Evolutionary conservation across 139 green algal species (phyloP).

Genomic region (Chlamydomonas applanata): DNA sequence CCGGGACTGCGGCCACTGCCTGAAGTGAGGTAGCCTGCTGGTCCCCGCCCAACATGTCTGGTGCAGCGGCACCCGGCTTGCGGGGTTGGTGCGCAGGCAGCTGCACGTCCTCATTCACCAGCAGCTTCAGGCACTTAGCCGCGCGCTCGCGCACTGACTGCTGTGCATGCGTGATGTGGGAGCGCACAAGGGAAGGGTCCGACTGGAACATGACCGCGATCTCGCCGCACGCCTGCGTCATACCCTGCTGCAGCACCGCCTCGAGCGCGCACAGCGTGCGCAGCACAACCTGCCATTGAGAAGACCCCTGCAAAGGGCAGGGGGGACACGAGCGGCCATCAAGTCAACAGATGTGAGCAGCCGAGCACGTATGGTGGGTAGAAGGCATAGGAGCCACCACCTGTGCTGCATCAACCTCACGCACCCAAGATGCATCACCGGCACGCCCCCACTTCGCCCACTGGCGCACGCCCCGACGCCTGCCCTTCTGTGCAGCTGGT

Average conservation of each 20-base stretch:
- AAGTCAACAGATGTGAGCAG: too few relatives aligned
- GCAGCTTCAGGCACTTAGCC: conserved; percentile 18
- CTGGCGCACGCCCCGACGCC: too few relatives aligned
- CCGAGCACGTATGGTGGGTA: too few relatives aligned
- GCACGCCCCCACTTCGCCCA: too few relatives aligned
- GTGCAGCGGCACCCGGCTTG: conserved; percentile 1
- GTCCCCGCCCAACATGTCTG: not conserved
- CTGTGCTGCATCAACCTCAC: too few relatives aligned
- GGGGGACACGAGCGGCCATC: not conserved
- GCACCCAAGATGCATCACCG: too few relatives aligned
- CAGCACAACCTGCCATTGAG: conserved; percentile 64
- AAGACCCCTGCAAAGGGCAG: not conserved
- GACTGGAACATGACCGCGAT: conserved; percentile 76
- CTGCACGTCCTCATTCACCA: conserved; percentile 14
- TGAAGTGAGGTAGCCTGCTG: not conserved
- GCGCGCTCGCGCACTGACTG: conserved; percentile 39
- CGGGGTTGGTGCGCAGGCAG: not conserved
- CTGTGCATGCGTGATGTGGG: conserved; percentile 34
- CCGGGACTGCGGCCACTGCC: not conserved
- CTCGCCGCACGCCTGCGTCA: conserved; percentile 53
- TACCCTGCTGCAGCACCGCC: conserved; percentile 58
- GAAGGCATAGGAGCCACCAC: too few relatives aligned
- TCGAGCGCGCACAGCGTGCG: conserved; percentile 73
- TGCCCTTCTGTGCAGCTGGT: too few relatives aligned
- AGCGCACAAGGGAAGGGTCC: conserved; percentile 39